Conservation (phyloP, 768 basidiomycete genomes). For the Lactifluus piperatus region DNA sequence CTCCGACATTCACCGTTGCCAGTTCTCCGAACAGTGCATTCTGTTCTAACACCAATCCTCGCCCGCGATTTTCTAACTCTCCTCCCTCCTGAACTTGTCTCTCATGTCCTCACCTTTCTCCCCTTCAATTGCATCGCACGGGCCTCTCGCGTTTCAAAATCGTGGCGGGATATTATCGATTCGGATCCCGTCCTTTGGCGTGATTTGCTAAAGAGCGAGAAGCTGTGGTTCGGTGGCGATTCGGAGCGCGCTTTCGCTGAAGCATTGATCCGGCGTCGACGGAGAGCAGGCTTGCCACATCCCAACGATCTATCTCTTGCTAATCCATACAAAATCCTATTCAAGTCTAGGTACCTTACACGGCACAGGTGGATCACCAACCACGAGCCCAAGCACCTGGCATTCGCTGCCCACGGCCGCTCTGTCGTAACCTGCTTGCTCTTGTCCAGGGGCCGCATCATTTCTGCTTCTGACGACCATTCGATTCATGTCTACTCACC, state of each 20-base stretch:
- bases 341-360: constrained; percentile 82
- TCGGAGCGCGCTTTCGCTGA: constrained; percentile 75
- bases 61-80: constrained; percentile 92
- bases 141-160: constrained; percentile 78
- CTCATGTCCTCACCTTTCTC: constrained; percentile 79
- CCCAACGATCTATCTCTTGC: constrained; percentile 55
- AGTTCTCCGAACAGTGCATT: constrained; percentile 82
- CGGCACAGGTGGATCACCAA: constrained; percentile 73
- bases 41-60: constrained; percentile 81
- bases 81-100: constrained; percentile 86
- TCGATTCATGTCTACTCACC: constrained; percentile 93
- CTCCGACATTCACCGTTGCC: constrained; percentile 86
- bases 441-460: constrained; percentile 90
- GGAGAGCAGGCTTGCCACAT: constrained; percentile 31
- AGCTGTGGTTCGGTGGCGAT: constrained; percentile 84
- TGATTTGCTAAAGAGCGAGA: constrained; percentile 72
- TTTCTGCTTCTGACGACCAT: constrained; percentile 95
- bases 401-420: constrained; percentile 81
- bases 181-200: constrained; percentile 87
- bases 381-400: constrained; percentile 61
- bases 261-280: constrained; percentile 55
- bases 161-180: constrained; percentile 91
- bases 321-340: constrained; percentile 87
- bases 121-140: constrained; percentile 76
- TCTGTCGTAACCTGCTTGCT: constrained; percentile 94